Evolutionary conservation across 306 rosid species (phyloP), one percentile per base, ranked within the genome.

Genomic region (Mimosa pudica): DNA sequence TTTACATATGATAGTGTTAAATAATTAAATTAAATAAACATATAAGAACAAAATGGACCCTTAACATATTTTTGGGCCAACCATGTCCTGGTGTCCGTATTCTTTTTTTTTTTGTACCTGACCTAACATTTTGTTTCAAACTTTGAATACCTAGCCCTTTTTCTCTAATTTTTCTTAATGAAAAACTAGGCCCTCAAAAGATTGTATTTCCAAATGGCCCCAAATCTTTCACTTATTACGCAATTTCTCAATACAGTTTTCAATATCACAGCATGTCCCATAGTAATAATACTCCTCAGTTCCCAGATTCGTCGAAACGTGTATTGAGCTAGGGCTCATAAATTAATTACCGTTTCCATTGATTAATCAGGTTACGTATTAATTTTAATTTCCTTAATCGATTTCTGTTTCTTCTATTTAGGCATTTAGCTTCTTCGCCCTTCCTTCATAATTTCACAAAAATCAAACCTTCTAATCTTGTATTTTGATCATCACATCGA

Each of bases 391-490:
- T 10, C 74, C 48, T 30, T 75, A 51, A 47, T 20, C 55, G 65
- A 38, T 20, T 78, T 71, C 55, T 24, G 47, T 62, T 61, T n/a
- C 66, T 35, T 14, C 79, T 49, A 10, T 54, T 55, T 51, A 51
- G 33, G 17, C 7, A 8, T n/a, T 36, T 12, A 24, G 51, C 30
- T 42, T 58, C 42, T 41, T 75, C 17, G 10, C 54, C 62, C 58
- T 70, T 52, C 17, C 79, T 47, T 47, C 84, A 66, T 45, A 35
- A 76, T 63, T 58, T 74, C 78, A 41, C 70, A 17, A 62, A 69
- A 36, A 24, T n/a, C 3, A 52, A 10, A 38, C 71, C 45, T 70
- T 74, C 48, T 71, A 3, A 48, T 61, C 49, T 71, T 76, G 51
- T 49, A 49, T 57, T 9, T 35, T 52, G 18, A 66, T 52, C 33